Evolutionary conservation across 2,329 filamentous ascomycete species (phyloP).

Genomic region (Fusarium buharicum): DNA sequence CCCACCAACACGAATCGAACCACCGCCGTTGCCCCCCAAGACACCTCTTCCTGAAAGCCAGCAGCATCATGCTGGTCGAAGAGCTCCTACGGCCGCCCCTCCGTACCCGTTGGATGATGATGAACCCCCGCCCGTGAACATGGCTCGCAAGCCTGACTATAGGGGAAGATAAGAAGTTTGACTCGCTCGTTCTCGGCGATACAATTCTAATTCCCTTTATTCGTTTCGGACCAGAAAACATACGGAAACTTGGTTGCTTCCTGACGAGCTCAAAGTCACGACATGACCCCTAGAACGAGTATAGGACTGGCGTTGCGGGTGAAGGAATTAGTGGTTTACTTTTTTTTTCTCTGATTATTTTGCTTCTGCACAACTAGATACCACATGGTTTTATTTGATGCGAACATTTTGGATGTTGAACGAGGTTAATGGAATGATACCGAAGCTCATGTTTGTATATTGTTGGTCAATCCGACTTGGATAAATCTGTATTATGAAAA

Average conservation of each 20-base stretch:
- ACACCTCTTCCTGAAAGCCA: slow-evolving; percentile 72
- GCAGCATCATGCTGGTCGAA: slow-evolving; percentile 41
- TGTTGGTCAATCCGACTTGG: background rate
- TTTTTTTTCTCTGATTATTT: slow-evolving; percentile 9
- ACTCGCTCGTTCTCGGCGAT: background rate
- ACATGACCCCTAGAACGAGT: slow-evolving; percentile 13
- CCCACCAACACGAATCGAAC: slow-evolving; percentile 59
- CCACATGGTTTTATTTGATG: slow-evolving; percentile 37
- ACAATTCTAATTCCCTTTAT: background rate
- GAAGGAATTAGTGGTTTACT: slow-evolving; percentile 13
- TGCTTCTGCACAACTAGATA: slow-evolving; percentile 40
- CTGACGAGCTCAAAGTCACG: slow-evolving; percentile 2
- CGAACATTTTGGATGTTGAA: slow-evolving; percentile 21
- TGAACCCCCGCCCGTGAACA: slow-evolving; percentile 84
- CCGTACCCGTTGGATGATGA: slow-evolving; percentile 87
- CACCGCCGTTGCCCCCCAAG: slow-evolving; percentile 81
- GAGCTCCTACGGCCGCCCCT: slow-evolving; percentile 57
- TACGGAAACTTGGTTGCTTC: background rate
- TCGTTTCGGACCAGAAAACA: background rate
- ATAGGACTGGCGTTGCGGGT: slow-evolving; percentile 26
- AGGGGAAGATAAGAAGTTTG: slow-evolving; percentile 53
- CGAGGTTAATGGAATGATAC: slow-evolving; percentile 10
- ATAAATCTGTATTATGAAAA: background rate
- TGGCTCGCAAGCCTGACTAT: slow-evolving; percentile 85
- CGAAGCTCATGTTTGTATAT: slow-evolving; percentile 8